Percentiles rank a stretch among this genome's conserved stretches.
These are phyloP conservation scores for Termitomyces sp. DNA, from an alignment of 768 basidiomycete species.

Conservation along the genomic window DNA sequence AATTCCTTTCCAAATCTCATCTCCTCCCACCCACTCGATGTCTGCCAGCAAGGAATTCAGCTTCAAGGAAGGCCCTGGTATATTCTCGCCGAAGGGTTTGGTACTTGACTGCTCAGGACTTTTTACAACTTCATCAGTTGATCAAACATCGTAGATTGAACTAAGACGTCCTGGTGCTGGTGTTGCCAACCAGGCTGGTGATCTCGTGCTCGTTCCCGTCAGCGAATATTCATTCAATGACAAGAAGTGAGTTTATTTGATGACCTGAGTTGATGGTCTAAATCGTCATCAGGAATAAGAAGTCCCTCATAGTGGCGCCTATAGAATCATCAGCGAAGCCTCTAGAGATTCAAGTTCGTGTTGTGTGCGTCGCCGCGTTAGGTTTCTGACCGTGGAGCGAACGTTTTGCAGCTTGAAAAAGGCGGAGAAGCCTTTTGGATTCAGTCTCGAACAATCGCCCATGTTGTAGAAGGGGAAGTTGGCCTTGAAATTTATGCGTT, in stretches of 20 bases:
- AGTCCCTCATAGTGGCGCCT: conserved; percentile 58
- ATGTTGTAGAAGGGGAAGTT: conserved; percentile 54
- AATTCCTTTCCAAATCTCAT: conserved; percentile 35
- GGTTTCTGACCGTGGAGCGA: background rate
- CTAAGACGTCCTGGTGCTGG: conserved; percentile 64
- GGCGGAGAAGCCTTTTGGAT: conserved; percentile 83
- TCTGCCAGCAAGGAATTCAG: conserved; percentile 36
- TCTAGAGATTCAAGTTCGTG: conserved; percentile 47
- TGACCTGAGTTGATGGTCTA: background rate
- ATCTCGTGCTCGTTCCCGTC: conserved; percentile 61
- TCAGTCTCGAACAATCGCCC: conserved; percentile 60
- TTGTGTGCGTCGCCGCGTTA: background rate
- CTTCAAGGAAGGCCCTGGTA: conserved; percentile 51
- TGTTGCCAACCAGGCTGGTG: conserved; percentile 61
- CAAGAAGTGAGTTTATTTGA: conserved; percentile 50
- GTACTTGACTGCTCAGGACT: conserved; percentile 14
- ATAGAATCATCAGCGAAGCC: conserved; percentile 46
- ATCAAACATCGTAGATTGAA: conserved; percentile 31
- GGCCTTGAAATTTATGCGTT: conserved; percentile 57
- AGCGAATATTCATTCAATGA: conserved; percentile 69
- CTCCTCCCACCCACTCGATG: conserved; percentile 15
- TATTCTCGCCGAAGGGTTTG: conserved; percentile 70
- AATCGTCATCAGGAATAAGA: conserved; percentile 50
- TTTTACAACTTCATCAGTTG: background rate
- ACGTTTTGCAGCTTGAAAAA: conserved; percentile 40